Evolutionary conservation across 305 asterid genomes (phyloP).

Genomic region (Fraxinus albicans): DNA sequence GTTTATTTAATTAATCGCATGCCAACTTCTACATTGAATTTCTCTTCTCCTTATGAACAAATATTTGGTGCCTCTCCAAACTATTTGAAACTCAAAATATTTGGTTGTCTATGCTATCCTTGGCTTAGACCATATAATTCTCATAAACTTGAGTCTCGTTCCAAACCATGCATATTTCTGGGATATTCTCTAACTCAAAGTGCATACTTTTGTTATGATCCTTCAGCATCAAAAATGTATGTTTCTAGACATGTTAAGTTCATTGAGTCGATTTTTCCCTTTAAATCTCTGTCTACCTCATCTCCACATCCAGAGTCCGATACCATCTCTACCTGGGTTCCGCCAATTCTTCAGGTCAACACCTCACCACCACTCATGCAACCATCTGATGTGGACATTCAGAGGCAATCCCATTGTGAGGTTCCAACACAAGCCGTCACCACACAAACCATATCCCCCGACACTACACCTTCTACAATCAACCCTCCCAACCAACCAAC

Average conservation of each 20-base stretch:
- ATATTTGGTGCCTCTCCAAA: too few relatives aligned
- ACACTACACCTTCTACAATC: not conserved
- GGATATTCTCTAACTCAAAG: not conserved
- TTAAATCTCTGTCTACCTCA: not conserved
- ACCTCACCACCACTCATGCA: not conserved
- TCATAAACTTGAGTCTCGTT: not conserved
- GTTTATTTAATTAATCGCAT: too few relatives aligned
- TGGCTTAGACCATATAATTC: too few relatives aligned
- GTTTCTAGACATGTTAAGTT: not conserved
- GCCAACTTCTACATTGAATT: too few relatives aligned
- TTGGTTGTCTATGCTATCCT: too few relatives aligned
- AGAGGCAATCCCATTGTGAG: not conserved
- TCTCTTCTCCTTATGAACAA: too few relatives aligned
- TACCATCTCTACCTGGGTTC: not conserved
- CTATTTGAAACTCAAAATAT: too few relatives aligned
- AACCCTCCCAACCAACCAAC: not conserved
- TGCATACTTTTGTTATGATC: not conserved
- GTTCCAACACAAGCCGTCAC: not conserved
- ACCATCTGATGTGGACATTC: not conserved
- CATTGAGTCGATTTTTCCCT: not conserved
- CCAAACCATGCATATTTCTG: not conserved
- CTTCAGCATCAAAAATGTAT: not conserved
- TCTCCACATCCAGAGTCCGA: not conserved
- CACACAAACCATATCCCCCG: not conserved
- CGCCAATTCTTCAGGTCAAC: not conserved